These are phyloP conservation scores for Leishmania major DNA, from an alignment of 208 protist species.

Conservation along the genomic window DNA sequence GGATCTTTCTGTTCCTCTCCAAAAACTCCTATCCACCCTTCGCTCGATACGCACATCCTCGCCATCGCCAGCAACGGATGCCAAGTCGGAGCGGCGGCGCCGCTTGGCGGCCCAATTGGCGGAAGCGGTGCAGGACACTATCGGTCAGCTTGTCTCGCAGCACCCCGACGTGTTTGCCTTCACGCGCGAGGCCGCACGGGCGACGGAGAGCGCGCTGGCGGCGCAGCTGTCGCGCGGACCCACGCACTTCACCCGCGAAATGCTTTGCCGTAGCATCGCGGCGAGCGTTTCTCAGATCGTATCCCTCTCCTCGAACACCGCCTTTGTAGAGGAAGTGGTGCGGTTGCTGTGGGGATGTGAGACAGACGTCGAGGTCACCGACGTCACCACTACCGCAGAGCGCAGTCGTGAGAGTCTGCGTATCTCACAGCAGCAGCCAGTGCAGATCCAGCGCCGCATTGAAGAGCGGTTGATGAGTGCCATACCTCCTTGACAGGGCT, in stretches of 20 bases:
- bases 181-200: not conserved
- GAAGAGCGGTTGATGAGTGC: constrained; percentile 9
- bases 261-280: constrained; percentile 54
- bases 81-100: not conserved
- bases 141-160: constrained; percentile 43
- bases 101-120: constrained; percentile 33
- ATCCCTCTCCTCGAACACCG: constrained; percentile 40
- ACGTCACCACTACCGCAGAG: not conserved
- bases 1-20: constrained; percentile 26
- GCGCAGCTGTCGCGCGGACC: not conserved
- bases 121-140: constrained; percentile 31
- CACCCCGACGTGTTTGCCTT: constrained; percentile 59
- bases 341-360: constrained; percentile 40
- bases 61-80: not conserved
- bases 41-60: not conserved
- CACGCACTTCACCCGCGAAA: constrained; percentile 15
- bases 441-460: constrained; percentile 18
- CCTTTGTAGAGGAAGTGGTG: constrained; percentile 62
- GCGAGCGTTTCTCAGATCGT: constrained; percentile 65
- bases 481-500: not conserved
- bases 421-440: not conserved
- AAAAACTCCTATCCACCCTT: not conserved
- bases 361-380: not conserved
- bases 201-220: not conserved
- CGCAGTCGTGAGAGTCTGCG: not conserved